These are phyloP conservation scores for Zygosaccharomyces bailii DNA, from an alignment of 805 yeast genomes.

Conservation along the genomic window DNA sequence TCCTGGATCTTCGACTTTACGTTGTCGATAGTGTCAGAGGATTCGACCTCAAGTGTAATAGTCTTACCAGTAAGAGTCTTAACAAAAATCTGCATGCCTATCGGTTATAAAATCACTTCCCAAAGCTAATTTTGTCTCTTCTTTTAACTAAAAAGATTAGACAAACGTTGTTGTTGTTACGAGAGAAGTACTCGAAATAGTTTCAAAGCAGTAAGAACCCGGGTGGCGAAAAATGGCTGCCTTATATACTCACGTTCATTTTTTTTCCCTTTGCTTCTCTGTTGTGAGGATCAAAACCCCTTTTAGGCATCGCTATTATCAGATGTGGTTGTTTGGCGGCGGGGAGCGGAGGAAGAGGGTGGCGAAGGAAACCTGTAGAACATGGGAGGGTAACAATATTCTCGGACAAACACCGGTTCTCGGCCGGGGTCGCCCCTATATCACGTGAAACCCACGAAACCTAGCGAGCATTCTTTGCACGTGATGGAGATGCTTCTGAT, in stretches of 20 bases:
- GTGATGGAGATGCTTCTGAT: too few relatives aligned
- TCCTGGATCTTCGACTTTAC: slow-evolving; percentile 91
- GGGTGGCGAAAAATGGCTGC: slow-evolving; percentile 8
- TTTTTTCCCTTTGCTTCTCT: not conserved
- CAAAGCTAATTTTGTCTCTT: not conserved
- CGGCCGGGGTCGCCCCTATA: too few relatives aligned
- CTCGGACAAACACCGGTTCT: not conserved
- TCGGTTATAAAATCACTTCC: not conserved
- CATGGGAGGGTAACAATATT: slow-evolving; percentile 6
- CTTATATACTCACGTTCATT: slow-evolving; percentile 3
- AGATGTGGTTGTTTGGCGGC: not conserved
- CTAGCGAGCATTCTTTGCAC: not conserved
- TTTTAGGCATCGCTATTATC: slow-evolving; percentile 2
- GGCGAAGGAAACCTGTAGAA: slow-evolving; percentile 15
- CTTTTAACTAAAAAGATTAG: not conserved
- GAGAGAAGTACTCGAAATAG: not conserved
- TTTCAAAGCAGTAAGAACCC: not conserved
- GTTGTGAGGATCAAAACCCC: slow-evolving; percentile 6
- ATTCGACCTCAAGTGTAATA: slow-evolving; percentile 75
- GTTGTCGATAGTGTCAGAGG: slow-evolving; percentile 88
- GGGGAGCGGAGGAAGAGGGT: not conserved
- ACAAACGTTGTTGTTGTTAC: not conserved
- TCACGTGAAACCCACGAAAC: not conserved
- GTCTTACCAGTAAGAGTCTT: slow-evolving; percentile 85
- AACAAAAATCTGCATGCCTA: slow-evolving; percentile 73